Evolutionary conservation across 495 filamentous ascomycete genomes (phyloP), one percentile per base, ranked within the genome.

Genomic region (Hyphodiscus hymeniophilus): DNA sequence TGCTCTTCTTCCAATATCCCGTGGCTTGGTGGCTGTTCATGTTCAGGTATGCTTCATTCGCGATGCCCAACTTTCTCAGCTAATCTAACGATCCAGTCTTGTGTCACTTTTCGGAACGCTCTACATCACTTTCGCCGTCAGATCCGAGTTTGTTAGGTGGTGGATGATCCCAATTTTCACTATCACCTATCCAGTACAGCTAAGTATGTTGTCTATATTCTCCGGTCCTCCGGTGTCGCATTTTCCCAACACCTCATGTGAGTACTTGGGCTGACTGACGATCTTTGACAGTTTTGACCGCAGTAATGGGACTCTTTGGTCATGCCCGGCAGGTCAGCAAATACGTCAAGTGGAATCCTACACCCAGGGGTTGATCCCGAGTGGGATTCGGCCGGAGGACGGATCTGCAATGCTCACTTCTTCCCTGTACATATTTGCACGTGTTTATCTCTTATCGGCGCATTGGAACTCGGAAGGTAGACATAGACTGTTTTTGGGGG

Each of bases 1-100:
- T 34, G 11, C 18, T 46, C 12, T 55, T 50, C 42, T 45, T 51
- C 28, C 24, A 41, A 42, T 51, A 31, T 24, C 49, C 42, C 11
- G 13, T 47, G 5, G 23, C 44, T 3, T 31, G 22, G 22, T 48
- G 50, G 50, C 13, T 48, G 7, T 47, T 53, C 32, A 28, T 53
- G 15, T 15, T 53, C 16, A 44, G 45, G 50, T 47, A 40, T 7
- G 50, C 4, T 13, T 44, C 26, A 3, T 44, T 44, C 13, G 10
- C 4, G 26, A 28, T 28, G 5, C 13, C 34, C 13, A 36, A 15
- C 13, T 5, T 18, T 36, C 34, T 33, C 34, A n/a, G 17, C 13
- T 15, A 20, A 34, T 22, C 1, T 3, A 38, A n/a, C 3, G 7
- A 15, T 12, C n/a, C 36, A 49, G 46, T 34, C 12, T 49, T 7